Base-by-base conservation (phyloP, 805 yeast species). In the Suhomyces vadensis region DNA sequence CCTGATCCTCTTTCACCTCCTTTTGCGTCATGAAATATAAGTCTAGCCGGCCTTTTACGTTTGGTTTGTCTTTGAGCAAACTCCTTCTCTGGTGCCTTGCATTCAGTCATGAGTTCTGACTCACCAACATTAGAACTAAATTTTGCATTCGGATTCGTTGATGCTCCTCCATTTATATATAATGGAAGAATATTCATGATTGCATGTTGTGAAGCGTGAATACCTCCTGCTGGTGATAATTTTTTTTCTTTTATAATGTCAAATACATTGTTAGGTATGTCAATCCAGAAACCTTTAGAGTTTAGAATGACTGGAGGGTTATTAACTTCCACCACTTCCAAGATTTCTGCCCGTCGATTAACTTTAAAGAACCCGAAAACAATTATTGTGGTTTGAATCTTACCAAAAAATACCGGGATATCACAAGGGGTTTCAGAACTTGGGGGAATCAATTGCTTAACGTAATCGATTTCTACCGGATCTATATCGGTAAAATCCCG, bases 1-100 rank as follows among this genome's bases (percentile, higher is more conserved):
- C 98, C 98, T 0, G 88, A 78, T 0, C 96, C 96, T 36, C 73
- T 69, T 43, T 74, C 74, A 1, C 95, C 96, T 8, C 95, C 96
- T 55, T 83, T 81, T 1, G 88, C 75, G 61, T 94, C 98, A 57
- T 82, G 82, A 53, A 94, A 86, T 1, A 91, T 81, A 39, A 94
- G 67, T 42, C 99, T 70, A 0, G 95, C 96, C 0, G 98, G 98
- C 33, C 99, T 68, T 44, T 77, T 79, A 31, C 99, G 69, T 13
- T 65, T 63, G 0, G 92, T 77, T 56, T 86, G 86, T 22, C 89
- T 65, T 39, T 76, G 75, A 1, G 96, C 87, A 72, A 92, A 87
- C 59, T 94, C 99, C 56, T 94, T 94, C 52, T 90, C 96, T 0
- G 99, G 97, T 0, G 98, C 97, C 57, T 94, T 94, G 64, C 99